Percentiles rank a stretch among this genome's conserved stretches.
Conservation (phyloP, 2,329 filamentous ascomycete species). For the Capronia epimyces region DNA sequence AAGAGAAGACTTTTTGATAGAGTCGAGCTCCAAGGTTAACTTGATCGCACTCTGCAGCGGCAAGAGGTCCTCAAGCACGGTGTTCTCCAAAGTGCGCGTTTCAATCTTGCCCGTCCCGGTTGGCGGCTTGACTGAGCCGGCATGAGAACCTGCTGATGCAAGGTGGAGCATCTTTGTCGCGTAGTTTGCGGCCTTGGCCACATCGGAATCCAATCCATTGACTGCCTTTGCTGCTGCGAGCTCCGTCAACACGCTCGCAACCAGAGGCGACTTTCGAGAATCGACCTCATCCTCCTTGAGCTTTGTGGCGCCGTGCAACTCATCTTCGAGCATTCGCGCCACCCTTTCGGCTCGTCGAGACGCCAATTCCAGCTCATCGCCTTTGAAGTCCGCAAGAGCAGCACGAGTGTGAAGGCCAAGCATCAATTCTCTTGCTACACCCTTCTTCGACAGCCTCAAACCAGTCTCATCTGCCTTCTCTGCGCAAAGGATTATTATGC, state of each 20-base stretch:
- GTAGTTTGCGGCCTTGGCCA: conserved; percentile 38
- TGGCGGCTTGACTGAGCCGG: background rate
- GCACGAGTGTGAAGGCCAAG: conserved; percentile 37
- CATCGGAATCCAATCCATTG: conserved; percentile 37
- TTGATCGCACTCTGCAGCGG: conserved; percentile 42
- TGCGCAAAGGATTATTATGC: conserved; percentile 36
- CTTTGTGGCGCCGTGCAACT: conserved; percentile 30
- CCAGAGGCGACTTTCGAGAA: conserved; percentile 38
- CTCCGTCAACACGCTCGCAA: conserved; percentile 42
- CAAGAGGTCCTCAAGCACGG: conserved; percentile 31
- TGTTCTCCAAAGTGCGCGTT: conserved; percentile 1
- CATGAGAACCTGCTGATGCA: conserved; percentile 9
- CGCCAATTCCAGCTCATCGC: conserved; percentile 31
- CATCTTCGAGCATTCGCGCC: conserved; percentile 35
- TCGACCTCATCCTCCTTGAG: conserved; percentile 28
- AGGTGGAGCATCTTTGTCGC: conserved; percentile 35
- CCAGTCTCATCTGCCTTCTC: conserved; percentile 36
- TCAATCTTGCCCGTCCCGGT: background rate
- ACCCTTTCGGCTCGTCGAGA: conserved; percentile 35
- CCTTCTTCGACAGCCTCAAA: conserved; percentile 32
- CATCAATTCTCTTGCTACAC: conserved; percentile 35
- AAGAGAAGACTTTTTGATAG: conserved; percentile 29
- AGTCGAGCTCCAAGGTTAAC: conserved; percentile 32
- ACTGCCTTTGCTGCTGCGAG: conserved; percentile 42
- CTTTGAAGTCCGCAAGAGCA: conserved; percentile 34